Conservation (phyloP, 257 asterid species). For the Capsicum baccatum region DNA sequence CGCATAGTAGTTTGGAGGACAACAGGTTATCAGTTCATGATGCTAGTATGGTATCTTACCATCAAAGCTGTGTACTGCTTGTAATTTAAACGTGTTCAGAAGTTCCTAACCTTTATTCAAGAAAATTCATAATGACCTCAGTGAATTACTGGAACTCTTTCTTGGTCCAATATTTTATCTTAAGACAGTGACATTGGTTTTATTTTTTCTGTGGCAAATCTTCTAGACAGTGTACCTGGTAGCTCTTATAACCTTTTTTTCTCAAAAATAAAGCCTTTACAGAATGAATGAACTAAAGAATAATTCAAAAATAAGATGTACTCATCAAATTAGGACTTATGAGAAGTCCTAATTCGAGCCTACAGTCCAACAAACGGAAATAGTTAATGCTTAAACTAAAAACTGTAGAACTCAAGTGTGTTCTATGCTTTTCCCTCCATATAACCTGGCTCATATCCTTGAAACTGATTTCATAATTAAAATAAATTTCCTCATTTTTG, state of each 20-base stretch:
- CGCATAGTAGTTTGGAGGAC: not conserved
- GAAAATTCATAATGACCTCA: not conserved
- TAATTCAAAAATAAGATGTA: not conserved
- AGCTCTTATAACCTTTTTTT: not conserved
- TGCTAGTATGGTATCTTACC: slow-evolving; percentile 16
- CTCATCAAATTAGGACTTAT: not conserved
- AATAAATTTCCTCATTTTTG: not conserved
- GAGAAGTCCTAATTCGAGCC: not conserved
- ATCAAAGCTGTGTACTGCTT: slow-evolving; percentile 21
- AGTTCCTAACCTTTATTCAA: not conserved
- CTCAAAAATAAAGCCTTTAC: not conserved
- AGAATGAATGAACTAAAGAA: not conserved
- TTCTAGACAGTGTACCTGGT: not conserved
- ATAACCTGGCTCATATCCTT: slow-evolving; percentile 15
- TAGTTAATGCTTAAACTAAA: not conserved
- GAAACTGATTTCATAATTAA: slow-evolving; percentile 16
- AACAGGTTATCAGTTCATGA: not conserved
- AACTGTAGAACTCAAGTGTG: not conserved
- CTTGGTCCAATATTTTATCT: not conserved
- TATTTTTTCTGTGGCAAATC: slow-evolving; percentile 4
- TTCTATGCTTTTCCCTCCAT: slow-evolving; percentile 9
- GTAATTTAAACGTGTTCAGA: not conserved
- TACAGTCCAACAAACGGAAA: not conserved
- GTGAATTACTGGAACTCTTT: not conserved
- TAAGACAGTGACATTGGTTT: slow-evolving; percentile 15